These are phyloP conservation scores for Hypoxylon fragiforme DNA, from an alignment of 495 filamentous ascomycete genomes.

Conservation along the genomic window DNA sequence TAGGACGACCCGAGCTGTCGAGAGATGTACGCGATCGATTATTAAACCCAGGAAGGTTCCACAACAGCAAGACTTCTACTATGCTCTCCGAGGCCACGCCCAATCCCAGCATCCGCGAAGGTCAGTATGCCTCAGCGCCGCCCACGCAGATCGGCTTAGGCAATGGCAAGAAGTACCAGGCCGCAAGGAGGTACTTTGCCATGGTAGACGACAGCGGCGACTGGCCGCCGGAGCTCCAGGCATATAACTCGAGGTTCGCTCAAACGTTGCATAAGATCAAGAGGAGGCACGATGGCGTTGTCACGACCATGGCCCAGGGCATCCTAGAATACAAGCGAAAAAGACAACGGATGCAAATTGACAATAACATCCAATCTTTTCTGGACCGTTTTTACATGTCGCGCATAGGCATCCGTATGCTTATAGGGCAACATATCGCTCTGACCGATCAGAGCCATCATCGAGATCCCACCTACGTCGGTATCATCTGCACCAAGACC, in stretches of 20 bases:
- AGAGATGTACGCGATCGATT: conserved; percentile 79
- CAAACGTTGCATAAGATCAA: conserved; percentile 89
- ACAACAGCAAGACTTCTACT: conserved; percentile 57
- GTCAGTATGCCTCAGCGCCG: conserved; percentile 81
- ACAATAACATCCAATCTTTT: conserved; percentile 93
- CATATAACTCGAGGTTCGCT: conserved; percentile 90
- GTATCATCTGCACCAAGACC: conserved; percentile 98
- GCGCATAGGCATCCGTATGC: conserved; percentile 98
- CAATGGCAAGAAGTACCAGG: conserved; percentile 54
- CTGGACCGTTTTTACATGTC: conserved; percentile 99
- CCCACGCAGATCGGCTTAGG: conserved; percentile 56
- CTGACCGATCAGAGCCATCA: conserved; percentile 88
- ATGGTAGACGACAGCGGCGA: conserved; percentile 84
- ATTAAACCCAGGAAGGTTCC: conserved; percentile 67
- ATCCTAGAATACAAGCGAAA: conserved; percentile 97
- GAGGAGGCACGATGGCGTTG: conserved; percentile 92
- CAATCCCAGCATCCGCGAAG: conserved; percentile 87
- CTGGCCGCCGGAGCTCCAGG: conserved; percentile 93
- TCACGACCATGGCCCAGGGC: conserved; percentile 92
- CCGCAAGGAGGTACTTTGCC: conserved; percentile 80
- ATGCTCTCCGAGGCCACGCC: conserved; percentile 77
- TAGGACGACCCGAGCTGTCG: conserved; percentile 74
- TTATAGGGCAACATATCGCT: conserved; percentile 97
- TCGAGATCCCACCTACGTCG: conserved; percentile 89
- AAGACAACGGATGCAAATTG: conserved; percentile 96